Evolutionary conservation across 441 rosid species (phyloP).

Genomic region (Manihot esculenta): DNA sequence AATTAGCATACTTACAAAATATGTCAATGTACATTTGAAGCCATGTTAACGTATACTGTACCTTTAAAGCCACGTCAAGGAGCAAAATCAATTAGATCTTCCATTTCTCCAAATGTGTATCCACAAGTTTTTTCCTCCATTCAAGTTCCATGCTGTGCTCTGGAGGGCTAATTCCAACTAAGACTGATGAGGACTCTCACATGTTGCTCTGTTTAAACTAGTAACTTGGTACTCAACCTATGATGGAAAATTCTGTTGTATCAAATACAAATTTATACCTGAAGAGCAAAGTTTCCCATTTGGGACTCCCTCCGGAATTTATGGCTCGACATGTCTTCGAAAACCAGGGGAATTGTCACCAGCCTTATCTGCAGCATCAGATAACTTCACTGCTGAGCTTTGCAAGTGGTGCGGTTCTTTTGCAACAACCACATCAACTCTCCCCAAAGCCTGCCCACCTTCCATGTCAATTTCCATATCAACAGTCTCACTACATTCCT

Average conservation of each 20-base stretch:
- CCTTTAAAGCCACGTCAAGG: neutral
- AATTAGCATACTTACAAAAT: neutral
- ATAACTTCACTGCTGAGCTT: neutral
- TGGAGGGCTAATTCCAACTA: too few species aligned
- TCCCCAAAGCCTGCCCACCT: constrained; percentile 34
- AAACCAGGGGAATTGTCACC: constrained; percentile 12
- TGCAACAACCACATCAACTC: constrained; percentile 24
- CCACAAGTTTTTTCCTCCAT: too few species aligned
- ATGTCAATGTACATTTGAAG: neutral
- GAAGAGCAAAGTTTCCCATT: neutral
- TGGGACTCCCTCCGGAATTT: neutral
- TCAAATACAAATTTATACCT: neutral
- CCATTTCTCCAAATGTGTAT: too few species aligned
- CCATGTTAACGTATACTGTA: neutral
- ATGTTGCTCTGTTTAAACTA: neutral
- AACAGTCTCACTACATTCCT: constrained; percentile 9
- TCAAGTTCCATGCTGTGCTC: too few species aligned
- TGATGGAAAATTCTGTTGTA: neutral
- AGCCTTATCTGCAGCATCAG: neutral
- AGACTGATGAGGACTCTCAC: constrained; percentile 27
- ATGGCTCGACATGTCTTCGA: constrained; percentile 6
- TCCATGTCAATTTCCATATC: constrained; percentile 47
- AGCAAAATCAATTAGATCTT: too few species aligned
- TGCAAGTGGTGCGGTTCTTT: constrained; percentile 7
- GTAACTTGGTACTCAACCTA: neutral